A percentile compares a stretch with the other conserved stretches of the same genome.
Evolutionary conservation across 2,329 filamentous ascomycete species (phyloP).

Genomic region (Phaeosphaeriaceae sp.): DNA sequence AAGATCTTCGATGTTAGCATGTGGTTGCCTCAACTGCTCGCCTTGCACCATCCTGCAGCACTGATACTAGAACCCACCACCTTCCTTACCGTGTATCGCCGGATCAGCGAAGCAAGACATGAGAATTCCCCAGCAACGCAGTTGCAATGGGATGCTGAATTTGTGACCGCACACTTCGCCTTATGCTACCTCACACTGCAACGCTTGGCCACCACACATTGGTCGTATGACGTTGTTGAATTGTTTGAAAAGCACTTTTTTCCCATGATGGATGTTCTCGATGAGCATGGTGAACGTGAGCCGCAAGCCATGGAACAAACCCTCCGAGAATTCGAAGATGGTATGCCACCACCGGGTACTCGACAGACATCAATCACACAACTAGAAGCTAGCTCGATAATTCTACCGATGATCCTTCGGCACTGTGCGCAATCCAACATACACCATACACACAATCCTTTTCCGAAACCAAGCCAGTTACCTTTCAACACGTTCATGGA

Average conservation of each 20-base stretch:
- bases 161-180: constrained; percentile 21
- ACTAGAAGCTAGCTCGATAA: neutral
- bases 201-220: constrained; percentile 8
- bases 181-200: constrained; percentile 18
- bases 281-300: neutral
- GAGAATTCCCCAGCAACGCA: neutral
- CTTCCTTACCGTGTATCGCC: constrained; percentile 9
- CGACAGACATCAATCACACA: neutral
- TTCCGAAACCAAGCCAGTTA: neutral
- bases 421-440: neutral
- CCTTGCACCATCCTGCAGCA: constrained; percentile 21
- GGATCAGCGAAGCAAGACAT: neutral
- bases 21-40: constrained; percentile 31
- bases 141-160: neutral
- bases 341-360: neutral
- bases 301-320: neutral
- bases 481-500: constrained; percentile 2
- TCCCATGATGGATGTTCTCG: neutral
- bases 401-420: neutral
- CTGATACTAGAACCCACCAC: constrained; percentile 12
- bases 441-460: neutral
- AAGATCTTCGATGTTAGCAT: constrained; percentile 8
- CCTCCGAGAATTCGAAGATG: neutral
- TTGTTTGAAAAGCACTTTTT: constrained; percentile 1
- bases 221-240: neutral